Evolutionary conservation across 176 grass and related monocot species (phyloP).

Genomic region (Aegilops longissima): DNA sequence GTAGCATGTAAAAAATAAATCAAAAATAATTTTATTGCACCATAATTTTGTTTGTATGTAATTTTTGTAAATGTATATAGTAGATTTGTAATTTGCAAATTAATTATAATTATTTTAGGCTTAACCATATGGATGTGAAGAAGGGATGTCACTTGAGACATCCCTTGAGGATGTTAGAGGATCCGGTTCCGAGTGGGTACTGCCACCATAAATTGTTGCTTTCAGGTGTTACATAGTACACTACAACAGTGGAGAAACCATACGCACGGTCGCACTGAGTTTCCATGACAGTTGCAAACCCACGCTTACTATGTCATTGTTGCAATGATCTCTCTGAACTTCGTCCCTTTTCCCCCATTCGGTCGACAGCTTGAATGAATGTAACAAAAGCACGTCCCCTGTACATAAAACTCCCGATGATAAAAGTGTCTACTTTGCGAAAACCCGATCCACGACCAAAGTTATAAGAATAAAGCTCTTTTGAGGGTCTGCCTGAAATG

Average conservation of each 20-base stretch:
- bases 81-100: too few species aligned
- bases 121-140: too few species aligned
- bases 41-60: too few species aligned
- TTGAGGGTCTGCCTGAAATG: background rate
- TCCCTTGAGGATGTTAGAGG: too few species aligned
- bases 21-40: too few species aligned
- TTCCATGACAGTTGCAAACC: background rate
- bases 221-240: background rate
- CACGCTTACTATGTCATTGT: background rate
- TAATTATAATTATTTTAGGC: too few species aligned
- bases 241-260: too few species aligned
- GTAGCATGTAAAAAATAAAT: too few species aligned
- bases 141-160: too few species aligned
- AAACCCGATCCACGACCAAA: background rate
- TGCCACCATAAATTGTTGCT: background rate
- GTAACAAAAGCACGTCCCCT: background rate
- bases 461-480: background rate
- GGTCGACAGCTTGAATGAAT: background rate
- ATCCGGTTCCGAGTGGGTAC: too few species aligned
- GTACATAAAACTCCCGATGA: background rate
- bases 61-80: too few species aligned
- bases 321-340: background rate
- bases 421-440: background rate
- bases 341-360: too few species aligned
- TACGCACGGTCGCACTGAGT: background rate